Percentiles rank a stretch among this genome's conserved stretches.
phyloP scores from a whole-genome alignment of 208 protist genomes.

The Sergeia podlipaevii region DNA sequence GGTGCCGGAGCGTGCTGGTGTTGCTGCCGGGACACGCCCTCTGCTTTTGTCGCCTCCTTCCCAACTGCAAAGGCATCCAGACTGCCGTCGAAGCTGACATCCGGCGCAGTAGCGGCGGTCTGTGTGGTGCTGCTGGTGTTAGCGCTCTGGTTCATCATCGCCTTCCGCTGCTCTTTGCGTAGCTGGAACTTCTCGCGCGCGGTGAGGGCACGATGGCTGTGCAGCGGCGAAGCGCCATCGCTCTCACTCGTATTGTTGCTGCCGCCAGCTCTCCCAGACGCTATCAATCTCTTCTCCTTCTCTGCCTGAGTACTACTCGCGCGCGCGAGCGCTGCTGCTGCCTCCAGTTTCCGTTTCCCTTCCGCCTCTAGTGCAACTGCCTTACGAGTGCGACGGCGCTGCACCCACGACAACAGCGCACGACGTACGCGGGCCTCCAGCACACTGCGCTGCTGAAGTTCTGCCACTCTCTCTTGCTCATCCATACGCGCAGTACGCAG shows the following conservation, averaged over 20 bases:
- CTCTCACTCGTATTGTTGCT: background rate
- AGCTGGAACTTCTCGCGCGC: slow-evolving; percentile 62
- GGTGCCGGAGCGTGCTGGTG: background rate
- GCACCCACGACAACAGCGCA: slow-evolving; percentile 26
- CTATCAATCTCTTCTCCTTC: background rate
- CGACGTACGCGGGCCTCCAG: slow-evolving; percentile 17
- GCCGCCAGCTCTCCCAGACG: background rate
- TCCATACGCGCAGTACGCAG: slow-evolving; percentile 7
- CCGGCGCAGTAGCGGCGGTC: background rate
- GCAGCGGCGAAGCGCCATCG: background rate
- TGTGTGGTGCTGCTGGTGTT: background rate
- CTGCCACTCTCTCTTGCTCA: slow-evolving; percentile 11
- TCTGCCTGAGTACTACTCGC: background rate
- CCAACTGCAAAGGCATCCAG: background rate
- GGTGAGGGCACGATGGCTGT: slow-evolving; percentile 9
- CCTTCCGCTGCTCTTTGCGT: slow-evolving; percentile 56
- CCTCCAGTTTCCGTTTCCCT: background rate
- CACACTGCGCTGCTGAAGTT: slow-evolving; percentile 18
- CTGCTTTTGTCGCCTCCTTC: background rate
- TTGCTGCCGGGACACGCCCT: background rate
- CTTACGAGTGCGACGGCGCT: slow-evolving; percentile 22
- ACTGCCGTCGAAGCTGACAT: background rate
- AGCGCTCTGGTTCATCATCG: slow-evolving; percentile 4
- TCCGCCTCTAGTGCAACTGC: slow-evolving; percentile 3
- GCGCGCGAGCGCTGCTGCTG: background rate